Percentiles rank a stretch among this genome's conserved stretches.
phyloP scores from a whole-genome alignment of 768 basidiomycete genomes.

The Calvatia gigantea region DNA sequence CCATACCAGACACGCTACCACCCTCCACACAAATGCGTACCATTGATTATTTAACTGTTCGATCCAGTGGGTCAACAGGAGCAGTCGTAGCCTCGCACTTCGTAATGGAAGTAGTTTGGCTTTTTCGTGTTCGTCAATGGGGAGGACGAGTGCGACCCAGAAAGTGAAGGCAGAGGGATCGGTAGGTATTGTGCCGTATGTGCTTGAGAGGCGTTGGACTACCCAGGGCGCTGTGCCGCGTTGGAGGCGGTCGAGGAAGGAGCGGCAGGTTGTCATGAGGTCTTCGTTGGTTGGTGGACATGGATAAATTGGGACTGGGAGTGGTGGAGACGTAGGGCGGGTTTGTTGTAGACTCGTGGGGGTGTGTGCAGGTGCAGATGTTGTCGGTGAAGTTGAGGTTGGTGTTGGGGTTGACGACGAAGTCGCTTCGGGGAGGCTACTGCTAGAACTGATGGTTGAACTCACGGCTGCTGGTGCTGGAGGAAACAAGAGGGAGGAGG shows the following conservation, averaged over 20 bases:
- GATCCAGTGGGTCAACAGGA: constrained; percentile 93
- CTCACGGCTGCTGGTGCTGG: too few species aligned
- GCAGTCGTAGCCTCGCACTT: constrained; percentile 71
- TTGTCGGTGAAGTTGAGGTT: background rate
- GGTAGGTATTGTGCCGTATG: constrained; percentile 73
- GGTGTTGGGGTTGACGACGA: constrained; percentile 6
- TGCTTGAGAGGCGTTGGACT: constrained; percentile 77
- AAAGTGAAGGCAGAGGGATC: constrained; percentile 76
- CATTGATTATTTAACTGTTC: constrained; percentile 59
- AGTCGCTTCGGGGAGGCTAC: background rate
- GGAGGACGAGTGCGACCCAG: constrained; percentile 88
- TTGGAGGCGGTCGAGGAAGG: constrained; percentile 42
- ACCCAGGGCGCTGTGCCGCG: constrained; percentile 90
- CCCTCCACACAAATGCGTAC: constrained; percentile 33
- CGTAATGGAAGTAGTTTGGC: constrained; percentile 81
- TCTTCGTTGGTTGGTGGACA: constrained; percentile 54
- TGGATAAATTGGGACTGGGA: constrained; percentile 12
- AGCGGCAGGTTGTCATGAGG: constrained; percentile 43
- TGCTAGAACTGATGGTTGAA: background rate
- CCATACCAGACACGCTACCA: constrained; percentile 19
- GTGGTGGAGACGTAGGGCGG: constrained; percentile 1
- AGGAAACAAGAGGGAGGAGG: constrained; percentile 20
- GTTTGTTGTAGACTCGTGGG: background rate
- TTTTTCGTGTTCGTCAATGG: constrained; percentile 90
- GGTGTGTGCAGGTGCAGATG: constrained; percentile 8